A percentile compares a stretch with the other conserved stretches of the same genome.
Evolutionary conservation across 1,284 basidiomycete species (phyloP).

Genomic region (Uromyces viciae-fabae): DNA sequence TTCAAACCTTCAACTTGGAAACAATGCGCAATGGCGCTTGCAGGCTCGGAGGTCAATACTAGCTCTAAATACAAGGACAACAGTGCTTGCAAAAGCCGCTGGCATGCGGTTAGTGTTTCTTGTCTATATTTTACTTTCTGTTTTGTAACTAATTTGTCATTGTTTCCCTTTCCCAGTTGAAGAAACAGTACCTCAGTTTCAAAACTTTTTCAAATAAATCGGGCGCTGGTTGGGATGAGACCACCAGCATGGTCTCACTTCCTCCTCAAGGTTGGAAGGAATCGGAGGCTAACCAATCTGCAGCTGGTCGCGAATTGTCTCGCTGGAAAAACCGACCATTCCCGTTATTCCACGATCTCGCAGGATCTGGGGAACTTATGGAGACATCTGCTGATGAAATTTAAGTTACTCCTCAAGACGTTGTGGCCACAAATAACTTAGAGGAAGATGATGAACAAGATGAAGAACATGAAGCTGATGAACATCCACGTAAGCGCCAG

Average conservation of each 20-base stretch:
- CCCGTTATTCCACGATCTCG: neutral
- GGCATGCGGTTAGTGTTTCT: neutral
- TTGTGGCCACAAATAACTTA: too few species aligned
- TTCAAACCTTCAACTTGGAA: neutral
- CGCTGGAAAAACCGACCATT: neutral
- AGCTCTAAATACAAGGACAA: neutral
- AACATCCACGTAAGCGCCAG: too few species aligned
- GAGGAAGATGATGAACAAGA: too few species aligned
- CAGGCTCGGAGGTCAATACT: neutral
- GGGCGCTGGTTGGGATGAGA: neutral
- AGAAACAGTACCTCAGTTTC: neutral
- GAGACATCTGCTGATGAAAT: neutral
- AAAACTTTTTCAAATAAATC: neutral
- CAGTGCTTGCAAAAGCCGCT: neutral
- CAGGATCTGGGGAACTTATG: neutral
- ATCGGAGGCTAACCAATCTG: neutral
- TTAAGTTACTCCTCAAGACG: too few species aligned
- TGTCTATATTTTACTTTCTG: neutral
- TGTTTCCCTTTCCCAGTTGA: neutral
- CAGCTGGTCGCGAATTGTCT: neutral
- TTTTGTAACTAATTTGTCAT: neutral
- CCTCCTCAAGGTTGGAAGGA: neutral
- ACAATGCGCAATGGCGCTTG: neutral
- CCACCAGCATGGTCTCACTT: neutral
- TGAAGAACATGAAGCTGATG: too few species aligned